Evolutionary conservation across 176 grass and related monocot species (phyloP).

Genomic region (Ananas comosus): DNA sequence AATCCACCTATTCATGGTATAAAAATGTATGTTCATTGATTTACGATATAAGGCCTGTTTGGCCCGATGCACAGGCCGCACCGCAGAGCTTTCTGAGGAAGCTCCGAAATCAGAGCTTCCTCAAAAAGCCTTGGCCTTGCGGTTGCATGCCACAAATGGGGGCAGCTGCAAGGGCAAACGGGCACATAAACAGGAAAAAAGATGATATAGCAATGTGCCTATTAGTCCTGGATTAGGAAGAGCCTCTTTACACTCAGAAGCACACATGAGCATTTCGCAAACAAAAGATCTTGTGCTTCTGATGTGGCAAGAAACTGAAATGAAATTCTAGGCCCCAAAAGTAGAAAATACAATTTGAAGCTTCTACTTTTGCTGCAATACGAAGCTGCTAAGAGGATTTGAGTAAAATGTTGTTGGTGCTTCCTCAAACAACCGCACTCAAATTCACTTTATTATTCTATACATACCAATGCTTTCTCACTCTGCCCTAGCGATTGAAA

Average conservation of each 20-base stretch:
- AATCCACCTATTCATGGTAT: constrained; percentile 29
- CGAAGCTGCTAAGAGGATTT: no score
- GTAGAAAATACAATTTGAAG: background rate
- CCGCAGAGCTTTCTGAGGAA: no score
- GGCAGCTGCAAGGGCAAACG: no score
- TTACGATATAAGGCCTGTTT: background rate
- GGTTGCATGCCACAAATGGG: no score
- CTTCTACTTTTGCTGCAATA: no score
- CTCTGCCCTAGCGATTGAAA: constrained; percentile 11
- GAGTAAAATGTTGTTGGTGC: no score
- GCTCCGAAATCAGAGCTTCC: no score
- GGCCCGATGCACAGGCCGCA: no score
- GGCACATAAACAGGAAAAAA: background rate
- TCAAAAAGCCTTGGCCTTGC: no score
- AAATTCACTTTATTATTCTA: constrained; percentile 4
- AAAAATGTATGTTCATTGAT: constrained; percentile 8
- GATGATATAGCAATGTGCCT: background rate
- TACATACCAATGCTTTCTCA: constrained; percentile 32
- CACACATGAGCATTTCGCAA: background rate
- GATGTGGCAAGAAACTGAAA: background rate
- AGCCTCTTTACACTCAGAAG: no score
- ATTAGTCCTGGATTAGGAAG: no score
- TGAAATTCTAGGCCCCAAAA: background rate
- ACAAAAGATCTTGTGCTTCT: no score
- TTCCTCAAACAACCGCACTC: background rate